Percentiles rank a stretch among this genome's conserved stretches.
These are phyloP conservation scores for Carallia brachiata DNA, from an alignment of 345 rosid species.

Conservation along the genomic window DNA sequence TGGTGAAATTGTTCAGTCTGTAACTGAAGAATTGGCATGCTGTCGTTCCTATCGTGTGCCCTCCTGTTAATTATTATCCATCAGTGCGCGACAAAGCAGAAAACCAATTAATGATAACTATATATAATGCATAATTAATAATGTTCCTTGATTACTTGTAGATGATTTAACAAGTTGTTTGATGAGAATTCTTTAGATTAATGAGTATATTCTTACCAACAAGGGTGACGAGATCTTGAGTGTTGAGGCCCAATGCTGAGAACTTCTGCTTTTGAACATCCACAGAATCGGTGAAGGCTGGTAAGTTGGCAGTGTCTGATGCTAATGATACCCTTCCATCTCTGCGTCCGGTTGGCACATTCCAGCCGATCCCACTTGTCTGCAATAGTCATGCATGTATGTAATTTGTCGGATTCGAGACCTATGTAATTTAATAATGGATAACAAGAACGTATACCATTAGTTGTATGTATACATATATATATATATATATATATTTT, in stretches of 20 bases:
- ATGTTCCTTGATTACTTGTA: no score
- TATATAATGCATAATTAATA: no score
- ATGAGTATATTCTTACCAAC: constrained; percentile 35
- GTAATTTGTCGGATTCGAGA: not conserved
- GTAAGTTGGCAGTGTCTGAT: constrained; percentile 39
- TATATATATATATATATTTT: no score
- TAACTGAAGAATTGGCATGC: constrained; percentile 46
- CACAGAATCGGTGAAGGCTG: constrained; percentile 54
- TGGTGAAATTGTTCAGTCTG: constrained; percentile 14
- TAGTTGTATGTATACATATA: no score
- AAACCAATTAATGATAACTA: not conserved
- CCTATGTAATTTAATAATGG: no score
- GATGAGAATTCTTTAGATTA: not conserved
- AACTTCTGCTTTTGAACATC: constrained; percentile 42
- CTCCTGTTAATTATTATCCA: constrained; percentile 33
- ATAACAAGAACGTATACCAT: no score
- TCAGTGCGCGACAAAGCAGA: not conserved
- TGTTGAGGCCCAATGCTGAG: constrained; percentile 43
- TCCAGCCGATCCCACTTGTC: constrained; percentile 1
- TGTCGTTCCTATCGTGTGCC: constrained; percentile 56
- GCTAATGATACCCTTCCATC: constrained; percentile 51
- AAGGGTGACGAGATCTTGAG: constrained; percentile 61
- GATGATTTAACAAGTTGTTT: not conserved
- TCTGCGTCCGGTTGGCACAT: constrained; percentile 47
- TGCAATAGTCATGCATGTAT: not conserved